phyloP scores from a whole-genome alignment of 345 rosid species.

The Anacardium occidentale region DNA sequence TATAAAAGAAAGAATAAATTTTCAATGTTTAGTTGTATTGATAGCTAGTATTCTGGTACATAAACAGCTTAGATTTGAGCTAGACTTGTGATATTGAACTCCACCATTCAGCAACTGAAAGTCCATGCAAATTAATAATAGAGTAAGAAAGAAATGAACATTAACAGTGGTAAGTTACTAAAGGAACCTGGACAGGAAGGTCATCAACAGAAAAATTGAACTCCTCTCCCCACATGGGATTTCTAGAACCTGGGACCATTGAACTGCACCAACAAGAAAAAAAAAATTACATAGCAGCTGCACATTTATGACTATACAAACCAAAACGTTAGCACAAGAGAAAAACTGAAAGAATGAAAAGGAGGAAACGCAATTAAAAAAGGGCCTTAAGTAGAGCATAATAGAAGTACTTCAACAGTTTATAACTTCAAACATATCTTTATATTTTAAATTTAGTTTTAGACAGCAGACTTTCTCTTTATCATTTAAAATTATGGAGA shows the following conservation, averaged over 20 bases:
- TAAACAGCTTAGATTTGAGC: background rate
- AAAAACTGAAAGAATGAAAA: no score
- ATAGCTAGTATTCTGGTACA: background rate
- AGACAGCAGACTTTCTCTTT: no score
- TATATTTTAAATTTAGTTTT: background rate
- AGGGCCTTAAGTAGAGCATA: background rate
- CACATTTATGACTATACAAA: background rate
- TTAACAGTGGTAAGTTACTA: conserved; percentile 12
- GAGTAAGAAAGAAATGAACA: background rate
- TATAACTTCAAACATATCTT: background rate
- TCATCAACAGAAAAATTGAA: conserved; percentile 83
- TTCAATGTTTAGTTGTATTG: background rate
- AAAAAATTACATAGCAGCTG: conserved; percentile 11
- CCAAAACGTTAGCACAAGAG: background rate
- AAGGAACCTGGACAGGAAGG: conserved; percentile 82
- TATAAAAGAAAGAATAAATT: background rate
- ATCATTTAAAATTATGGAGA: background rate
- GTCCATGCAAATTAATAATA: conserved; percentile 4
- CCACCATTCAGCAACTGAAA: conserved; percentile 10
- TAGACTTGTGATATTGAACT: background rate
- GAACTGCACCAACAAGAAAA: conserved; percentile 54
- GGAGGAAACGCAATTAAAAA: no score
- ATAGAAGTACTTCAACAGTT: background rate
- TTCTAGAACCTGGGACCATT: conserved; percentile 97
- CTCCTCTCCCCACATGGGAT: conserved; percentile 99